These are phyloP conservation scores for Plectranthus barbatus DNA, from an alignment of 257 asterid genomes.

Conservation along the genomic window DNA sequence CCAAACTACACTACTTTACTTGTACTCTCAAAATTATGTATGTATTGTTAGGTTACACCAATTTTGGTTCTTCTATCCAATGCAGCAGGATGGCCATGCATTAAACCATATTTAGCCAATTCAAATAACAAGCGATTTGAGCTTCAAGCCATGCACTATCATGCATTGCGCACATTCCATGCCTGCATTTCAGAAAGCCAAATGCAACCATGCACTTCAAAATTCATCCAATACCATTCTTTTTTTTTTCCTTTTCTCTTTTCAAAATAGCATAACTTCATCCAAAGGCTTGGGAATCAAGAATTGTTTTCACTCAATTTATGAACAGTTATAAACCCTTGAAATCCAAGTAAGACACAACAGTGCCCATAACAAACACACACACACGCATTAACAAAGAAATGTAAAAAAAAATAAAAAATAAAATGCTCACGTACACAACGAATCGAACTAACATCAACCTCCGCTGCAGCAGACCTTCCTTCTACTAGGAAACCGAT, in stretches of 20 bases:
- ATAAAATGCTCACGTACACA: not conserved
- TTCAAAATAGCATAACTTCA: not conserved
- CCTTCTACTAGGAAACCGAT: slow-evolving; percentile 28
- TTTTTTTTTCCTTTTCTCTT: no score
- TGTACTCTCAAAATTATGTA: not conserved
- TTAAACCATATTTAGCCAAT: no score
- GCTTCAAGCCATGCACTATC: no score
- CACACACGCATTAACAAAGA: not conserved
- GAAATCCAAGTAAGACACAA: not conserved
- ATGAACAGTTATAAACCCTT: slow-evolving; percentile 7
- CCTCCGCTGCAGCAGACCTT: slow-evolving; percentile 34
- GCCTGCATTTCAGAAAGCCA: no score
- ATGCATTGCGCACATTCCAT: no score
- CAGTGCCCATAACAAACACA: not conserved
- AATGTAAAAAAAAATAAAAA: not conserved
- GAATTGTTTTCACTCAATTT: no score
- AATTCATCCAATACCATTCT: no score
- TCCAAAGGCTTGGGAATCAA: no score
- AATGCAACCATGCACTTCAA: no score
- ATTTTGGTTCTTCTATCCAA: not conserved
- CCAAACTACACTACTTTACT: not conserved
- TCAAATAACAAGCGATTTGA: no score
- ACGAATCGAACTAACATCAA: slow-evolving; percentile 15
- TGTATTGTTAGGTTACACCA: not conserved
- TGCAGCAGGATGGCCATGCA: no score